These are phyloP conservation scores for Jatropha curcas DNA, from an alignment of 345 rosid species.

Conservation along the genomic window DNA sequence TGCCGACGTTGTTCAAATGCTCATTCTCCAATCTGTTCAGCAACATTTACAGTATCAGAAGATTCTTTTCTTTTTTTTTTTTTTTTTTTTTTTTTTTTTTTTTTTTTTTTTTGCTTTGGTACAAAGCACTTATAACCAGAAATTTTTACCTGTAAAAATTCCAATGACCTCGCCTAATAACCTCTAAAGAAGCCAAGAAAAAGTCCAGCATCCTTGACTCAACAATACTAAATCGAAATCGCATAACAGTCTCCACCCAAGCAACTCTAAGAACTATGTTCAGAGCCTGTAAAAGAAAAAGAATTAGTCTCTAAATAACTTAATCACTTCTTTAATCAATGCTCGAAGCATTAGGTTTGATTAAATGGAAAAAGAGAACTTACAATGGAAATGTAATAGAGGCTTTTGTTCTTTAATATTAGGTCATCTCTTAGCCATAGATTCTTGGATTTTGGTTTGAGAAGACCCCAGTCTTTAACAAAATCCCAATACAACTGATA, in stretches of 20 bases:
- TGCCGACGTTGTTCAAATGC: slow-evolving; percentile 83
- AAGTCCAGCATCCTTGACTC: slow-evolving; percentile 73
- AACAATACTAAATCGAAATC: slow-evolving; percentile 46
- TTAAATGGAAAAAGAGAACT: slow-evolving; percentile 25
- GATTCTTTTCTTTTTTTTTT: background rate
- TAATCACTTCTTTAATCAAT: no score
- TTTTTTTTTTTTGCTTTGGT: no score
- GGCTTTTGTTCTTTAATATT: slow-evolving; percentile 65
- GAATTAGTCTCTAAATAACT: no score
- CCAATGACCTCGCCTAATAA: slow-evolving; percentile 94
- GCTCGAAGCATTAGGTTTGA: background rate
- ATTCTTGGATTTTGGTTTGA: slow-evolving; percentile 68
- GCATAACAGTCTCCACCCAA: slow-evolving; percentile 76
- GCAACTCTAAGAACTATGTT: slow-evolving; percentile 75
- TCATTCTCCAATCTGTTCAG: slow-evolving; percentile 82
- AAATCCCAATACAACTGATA: slow-evolving; percentile 98
- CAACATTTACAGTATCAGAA: background rate
- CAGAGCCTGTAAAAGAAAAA: slow-evolving; percentile 58
- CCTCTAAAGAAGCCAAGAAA: slow-evolving; percentile 84
- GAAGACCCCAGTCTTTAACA: slow-evolving; percentile 89
- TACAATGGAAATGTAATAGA: slow-evolving; percentile 80
- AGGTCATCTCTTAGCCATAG: slow-evolving; percentile 84
- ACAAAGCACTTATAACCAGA: background rate
- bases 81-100: no score
- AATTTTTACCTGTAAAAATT: slow-evolving; percentile 80